phyloP scores from a whole-genome alignment of 2,329 filamentous ascomycete species.

The Hysterium pulicare region DNA sequence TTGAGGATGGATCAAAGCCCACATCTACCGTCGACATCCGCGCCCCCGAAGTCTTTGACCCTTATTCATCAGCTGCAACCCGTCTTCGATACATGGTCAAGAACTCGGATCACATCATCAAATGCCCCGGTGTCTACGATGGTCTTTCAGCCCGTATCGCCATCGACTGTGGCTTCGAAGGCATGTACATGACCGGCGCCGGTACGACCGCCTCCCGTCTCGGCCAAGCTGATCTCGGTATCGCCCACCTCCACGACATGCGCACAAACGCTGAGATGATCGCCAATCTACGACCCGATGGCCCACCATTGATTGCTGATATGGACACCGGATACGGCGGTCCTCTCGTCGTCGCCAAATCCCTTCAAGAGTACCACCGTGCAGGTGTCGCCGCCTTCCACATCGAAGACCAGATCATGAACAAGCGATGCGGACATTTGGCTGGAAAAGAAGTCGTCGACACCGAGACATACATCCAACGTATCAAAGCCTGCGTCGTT shows the following conservation, averaged over 20 bases:
- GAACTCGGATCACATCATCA: conserved; percentile 3
- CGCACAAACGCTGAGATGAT: conserved; percentile 58
- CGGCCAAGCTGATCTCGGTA: conserved; percentile 57
- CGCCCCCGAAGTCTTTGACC: conserved; percentile 2
- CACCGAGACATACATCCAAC: conserved; percentile 48
- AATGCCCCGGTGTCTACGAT: conserved; percentile 59
- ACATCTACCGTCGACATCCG: background rate
- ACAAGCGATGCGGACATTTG: conserved; percentile 65
- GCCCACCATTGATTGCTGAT: conserved; percentile 50
- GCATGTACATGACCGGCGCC: conserved; percentile 60
- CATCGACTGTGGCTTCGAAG: conserved; percentile 56
- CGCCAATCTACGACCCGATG: conserved; percentile 53
- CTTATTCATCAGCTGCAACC: conserved; percentile 7
- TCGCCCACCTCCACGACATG: conserved; percentile 59
- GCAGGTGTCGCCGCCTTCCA: conserved; percentile 59
- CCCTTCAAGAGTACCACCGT: conserved; percentile 51
- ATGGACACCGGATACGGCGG: conserved; percentile 58
- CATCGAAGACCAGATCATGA: conserved; percentile 61
- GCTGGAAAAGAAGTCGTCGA: conserved; percentile 59
- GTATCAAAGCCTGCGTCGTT: conserved; percentile 55
- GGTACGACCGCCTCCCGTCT: conserved; percentile 56
- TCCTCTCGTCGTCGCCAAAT: conserved; percentile 45
- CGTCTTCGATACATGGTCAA: conserved; percentile 12
- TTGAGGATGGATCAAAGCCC: background rate
- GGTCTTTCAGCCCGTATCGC: conserved; percentile 60